These are phyloP conservation scores for Diaporthe vaccinii DNA, from an alignment of 2,329 filamentous ascomycete species.

Conservation along the genomic window DNA sequence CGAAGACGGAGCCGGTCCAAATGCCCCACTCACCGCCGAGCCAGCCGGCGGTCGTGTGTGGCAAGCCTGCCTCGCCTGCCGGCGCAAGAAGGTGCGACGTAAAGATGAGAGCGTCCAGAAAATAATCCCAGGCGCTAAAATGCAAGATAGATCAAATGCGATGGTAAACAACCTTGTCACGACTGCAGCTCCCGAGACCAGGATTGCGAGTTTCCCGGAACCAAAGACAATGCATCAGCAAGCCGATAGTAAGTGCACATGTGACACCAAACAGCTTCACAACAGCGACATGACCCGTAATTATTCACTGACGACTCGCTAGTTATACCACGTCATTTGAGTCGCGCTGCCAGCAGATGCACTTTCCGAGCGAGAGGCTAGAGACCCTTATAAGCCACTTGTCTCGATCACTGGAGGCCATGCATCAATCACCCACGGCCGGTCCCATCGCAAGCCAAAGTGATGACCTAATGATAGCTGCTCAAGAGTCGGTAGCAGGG, in stretches of 20 bases:
- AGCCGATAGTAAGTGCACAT: constrained; percentile 7
- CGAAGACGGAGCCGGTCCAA: not conserved
- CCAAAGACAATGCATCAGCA: constrained; percentile 15
- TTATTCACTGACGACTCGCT: not conserved
- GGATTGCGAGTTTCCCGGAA: not conserved
- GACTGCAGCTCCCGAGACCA: not conserved
- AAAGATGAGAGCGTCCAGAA: not conserved
- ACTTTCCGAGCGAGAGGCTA: not conserved
- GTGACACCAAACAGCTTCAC: not conserved
- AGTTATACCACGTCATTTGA: not conserved
- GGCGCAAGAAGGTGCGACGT: not conserved
- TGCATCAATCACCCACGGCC: not conserved
- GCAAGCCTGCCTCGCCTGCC: constrained; percentile 5
- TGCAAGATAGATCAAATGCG: constrained; percentile 4
- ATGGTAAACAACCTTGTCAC: constrained; percentile 13
- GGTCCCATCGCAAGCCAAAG: not conserved
- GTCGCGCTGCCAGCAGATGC: not conserved
- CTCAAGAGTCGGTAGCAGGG: not conserved
- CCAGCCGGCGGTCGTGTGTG: constrained; percentile 1
- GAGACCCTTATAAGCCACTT: not conserved
- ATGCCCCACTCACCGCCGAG: not conserved
- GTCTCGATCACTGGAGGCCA: not conserved
- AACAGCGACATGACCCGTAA: not conserved
- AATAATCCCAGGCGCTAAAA: not conserved
- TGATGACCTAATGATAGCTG: not conserved